phyloP scores from a whole-genome alignment of 805 yeast genomes.

The Starmerella potacharoeniae region DNA sequence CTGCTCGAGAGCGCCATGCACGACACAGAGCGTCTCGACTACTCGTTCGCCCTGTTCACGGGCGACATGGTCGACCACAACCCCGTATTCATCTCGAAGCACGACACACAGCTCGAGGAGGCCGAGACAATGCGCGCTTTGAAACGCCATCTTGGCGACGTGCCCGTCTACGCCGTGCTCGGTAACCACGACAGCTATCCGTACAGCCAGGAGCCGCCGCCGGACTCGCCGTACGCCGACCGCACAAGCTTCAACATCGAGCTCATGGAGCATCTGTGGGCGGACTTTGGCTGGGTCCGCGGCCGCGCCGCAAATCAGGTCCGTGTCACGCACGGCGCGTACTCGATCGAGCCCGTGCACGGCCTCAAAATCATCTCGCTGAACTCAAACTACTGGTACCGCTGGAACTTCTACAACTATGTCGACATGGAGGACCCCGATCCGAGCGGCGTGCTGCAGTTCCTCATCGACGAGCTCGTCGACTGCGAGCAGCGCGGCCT shows the following conservation, averaged over 20 bases:
- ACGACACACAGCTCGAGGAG: constrained; percentile 46
- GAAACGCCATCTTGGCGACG: constrained; percentile 38
- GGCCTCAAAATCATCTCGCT: constrained; percentile 52
- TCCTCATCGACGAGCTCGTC: constrained; percentile 49
- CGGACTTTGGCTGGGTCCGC: constrained; percentile 35
- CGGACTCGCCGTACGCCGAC: constrained; percentile 34
- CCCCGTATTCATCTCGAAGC: constrained; percentile 36
- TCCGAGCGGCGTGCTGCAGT: constrained; percentile 51
- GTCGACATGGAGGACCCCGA: constrained; percentile 43
- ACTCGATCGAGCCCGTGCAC: constrained; percentile 41
- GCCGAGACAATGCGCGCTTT: constrained; percentile 40
- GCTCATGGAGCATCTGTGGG: constrained; percentile 40
- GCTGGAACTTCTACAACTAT: constrained; percentile 48
- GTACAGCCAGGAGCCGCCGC: constrained; percentile 55
- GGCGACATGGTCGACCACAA: constrained; percentile 68
- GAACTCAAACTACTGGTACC: constrained; percentile 59
- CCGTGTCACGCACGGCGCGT: constrained; percentile 49
- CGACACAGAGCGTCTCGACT: constrained; percentile 30
- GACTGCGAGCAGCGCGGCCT: constrained; percentile 47
- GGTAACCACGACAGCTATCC: constrained; percentile 71
- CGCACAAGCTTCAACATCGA: constrained; percentile 40
- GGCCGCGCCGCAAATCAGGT: constrained; percentile 29
- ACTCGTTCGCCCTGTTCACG: constrained; percentile 56
- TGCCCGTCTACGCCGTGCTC: constrained; percentile 50
- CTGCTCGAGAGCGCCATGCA: constrained; percentile 48